These are phyloP conservation scores for Scedosporium dehoogii DNA, from an alignment of 2,329 filamentous ascomycete genomes.

Conservation along the genomic window DNA sequence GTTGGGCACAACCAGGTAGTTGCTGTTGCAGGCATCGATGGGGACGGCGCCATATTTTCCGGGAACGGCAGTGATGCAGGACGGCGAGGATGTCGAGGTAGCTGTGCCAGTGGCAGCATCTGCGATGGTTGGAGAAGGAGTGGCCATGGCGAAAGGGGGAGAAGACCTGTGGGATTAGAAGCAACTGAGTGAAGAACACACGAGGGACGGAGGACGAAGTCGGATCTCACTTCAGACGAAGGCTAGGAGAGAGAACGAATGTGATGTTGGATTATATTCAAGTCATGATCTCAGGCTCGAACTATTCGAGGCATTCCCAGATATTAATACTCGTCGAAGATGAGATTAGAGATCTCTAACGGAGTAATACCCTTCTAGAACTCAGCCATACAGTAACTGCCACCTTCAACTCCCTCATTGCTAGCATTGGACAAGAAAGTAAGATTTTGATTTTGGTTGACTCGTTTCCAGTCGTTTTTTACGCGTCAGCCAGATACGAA, in stretches of 20 bases:
- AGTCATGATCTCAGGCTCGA: background rate
- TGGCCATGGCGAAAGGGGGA: background rate
- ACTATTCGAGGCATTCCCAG: background rate
- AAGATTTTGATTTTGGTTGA: background rate
- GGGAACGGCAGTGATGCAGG: constrained; percentile 22
- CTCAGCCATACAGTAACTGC: background rate
- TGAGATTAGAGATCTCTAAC: background rate
- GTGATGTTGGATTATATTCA: background rate
- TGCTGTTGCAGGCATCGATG: constrained; percentile 20
- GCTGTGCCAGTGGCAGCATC: constrained; percentile 2
- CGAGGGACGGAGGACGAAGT: too few species aligned
- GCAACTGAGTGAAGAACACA: background rate
- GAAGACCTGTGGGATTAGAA: background rate
- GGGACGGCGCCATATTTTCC: constrained; percentile 22
- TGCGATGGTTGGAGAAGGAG: background rate
- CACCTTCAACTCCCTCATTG: background rate
- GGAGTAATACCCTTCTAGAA: background rate
- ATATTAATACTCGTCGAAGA: background rate
- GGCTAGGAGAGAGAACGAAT: too few species aligned
- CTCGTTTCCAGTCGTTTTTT: background rate
- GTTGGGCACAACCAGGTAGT: constrained; percentile 22
- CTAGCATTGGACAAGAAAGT: background rate
- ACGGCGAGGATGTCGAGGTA: background rate
- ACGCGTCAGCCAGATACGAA: background rate
- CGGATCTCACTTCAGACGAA: too few species aligned